Conservation (phyloP, 306 rosid genomes). For the Nissolia schottii region DNA sequence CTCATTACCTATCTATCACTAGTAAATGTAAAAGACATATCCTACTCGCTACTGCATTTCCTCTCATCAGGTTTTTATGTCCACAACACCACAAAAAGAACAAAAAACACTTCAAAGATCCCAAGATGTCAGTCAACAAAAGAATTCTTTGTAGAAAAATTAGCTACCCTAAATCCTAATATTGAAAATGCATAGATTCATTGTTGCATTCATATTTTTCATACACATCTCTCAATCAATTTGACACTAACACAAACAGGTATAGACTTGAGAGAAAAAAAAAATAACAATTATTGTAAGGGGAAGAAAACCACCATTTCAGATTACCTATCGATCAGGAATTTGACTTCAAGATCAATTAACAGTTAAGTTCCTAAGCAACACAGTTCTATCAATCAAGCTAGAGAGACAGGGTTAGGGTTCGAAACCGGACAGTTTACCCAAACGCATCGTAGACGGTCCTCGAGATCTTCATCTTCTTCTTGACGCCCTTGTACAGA, state of each 20-base stretch:
- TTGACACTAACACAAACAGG: neutral
- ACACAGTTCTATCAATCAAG: neutral
- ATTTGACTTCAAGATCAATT: neutral
- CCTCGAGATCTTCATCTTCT: constrained; percentile 92
- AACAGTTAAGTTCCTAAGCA: neutral
- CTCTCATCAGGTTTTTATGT: neutral
- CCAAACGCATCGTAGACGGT: constrained; percentile 55
- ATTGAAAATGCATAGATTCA: neutral
- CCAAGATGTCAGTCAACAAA: neutral
- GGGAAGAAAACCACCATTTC: neutral
- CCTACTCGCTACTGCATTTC: neutral
- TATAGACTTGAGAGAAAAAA: neutral
- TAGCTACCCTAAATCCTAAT: neutral
- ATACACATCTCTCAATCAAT: neutral
- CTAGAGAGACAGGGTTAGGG: constrained; percentile 20
- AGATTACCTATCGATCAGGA: neutral
- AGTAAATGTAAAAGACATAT: neutral
- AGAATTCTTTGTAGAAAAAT: neutral
- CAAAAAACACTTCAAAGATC: neutral
- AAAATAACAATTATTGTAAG: neutral
- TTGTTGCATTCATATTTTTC: neutral
- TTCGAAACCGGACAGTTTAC: constrained; percentile 33
- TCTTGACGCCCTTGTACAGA: constrained; percentile 66
- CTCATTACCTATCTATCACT: neutral
- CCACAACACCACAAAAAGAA: neutral